These are phyloP conservation scores for Plasmodium gonderi DNA, from an alignment of 169 alveolate genomes.

Conservation along the genomic window DNA sequence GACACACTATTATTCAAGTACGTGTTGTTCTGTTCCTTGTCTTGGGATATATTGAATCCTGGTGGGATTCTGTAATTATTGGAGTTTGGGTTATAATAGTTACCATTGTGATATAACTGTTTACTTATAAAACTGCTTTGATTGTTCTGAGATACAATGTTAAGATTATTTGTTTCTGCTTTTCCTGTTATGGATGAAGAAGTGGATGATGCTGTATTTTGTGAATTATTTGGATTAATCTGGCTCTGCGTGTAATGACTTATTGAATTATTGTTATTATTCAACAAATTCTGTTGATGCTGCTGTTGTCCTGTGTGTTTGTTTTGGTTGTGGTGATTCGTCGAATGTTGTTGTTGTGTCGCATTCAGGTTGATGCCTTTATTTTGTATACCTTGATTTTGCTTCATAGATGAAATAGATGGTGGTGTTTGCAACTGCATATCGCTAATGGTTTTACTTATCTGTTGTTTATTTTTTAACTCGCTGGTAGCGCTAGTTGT, in stretches of 20 bases:
- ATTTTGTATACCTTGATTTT: constrained; percentile 6
- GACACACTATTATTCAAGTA: constrained; percentile 34
- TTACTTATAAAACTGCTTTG: constrained; percentile 25
- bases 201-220: constrained; percentile 62
- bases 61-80: constrained; percentile 45
- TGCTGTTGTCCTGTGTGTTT: constrained; percentile 48
- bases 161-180: constrained; percentile 50
- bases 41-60: constrained; percentile 64
- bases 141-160: constrained; percentile 11
- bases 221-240: constrained; percentile 38
- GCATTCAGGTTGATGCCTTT: neutral
- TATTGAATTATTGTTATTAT: constrained; percentile 16
- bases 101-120: constrained; percentile 46
- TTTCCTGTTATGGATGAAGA: constrained; percentile 67
- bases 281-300: constrained; percentile 39
- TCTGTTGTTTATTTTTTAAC: constrained; percentile 52
- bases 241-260: constrained; percentile 57
- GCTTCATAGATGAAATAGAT: constrained; percentile 19
- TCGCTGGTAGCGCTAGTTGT: constrained; percentile 8
- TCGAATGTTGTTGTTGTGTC: neutral
- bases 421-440: constrained; percentile 19
- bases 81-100: constrained; percentile 41
- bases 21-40: constrained; percentile 43
- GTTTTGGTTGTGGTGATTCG: constrained; percentile 13
- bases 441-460: constrained; percentile 57